Base-by-base conservation (phyloP, 306 rosid species). In the Medicago ruthenica region DNA sequence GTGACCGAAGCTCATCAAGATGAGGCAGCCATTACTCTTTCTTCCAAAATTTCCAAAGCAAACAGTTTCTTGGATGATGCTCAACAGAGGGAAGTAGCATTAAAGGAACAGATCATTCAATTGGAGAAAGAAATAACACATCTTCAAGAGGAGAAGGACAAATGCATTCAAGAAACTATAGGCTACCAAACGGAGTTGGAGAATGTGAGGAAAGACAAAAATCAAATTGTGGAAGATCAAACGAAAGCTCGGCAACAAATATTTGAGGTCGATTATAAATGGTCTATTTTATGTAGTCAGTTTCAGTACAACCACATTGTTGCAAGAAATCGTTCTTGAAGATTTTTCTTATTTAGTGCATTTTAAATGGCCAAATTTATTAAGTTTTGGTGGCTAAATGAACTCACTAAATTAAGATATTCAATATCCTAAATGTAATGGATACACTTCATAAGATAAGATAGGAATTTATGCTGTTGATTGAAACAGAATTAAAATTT, bases 151-250 rank as follows among this genome's bases (percentile, higher is more conserved):
- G 76, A 51, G 60, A 67, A 61, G 37, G 76, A 61, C 16, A 68
- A 74, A 20, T 69, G 63, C 34, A 24, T 44, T 70, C 75, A 18
- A 34, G 83, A 74, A 53, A 53, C 51, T 7, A n/a, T 6, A 42
- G 61, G 62, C 24, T 54, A 53, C 13, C 42, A 27, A 57, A 44
- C 21, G 36, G 80, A 78, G 40, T 7, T 61, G 51, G 70, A 65
- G 51, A 65, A 65, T 40, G 34, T 40, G 51, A 40, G 0, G 51
- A 65, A 65, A 65, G 53, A 65, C 31, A 65, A 40, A 16, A 18
- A 20, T 79, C 22, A 69, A 44, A 53, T 62, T 45, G 37, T 61
- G 77, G 77, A 82, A 74, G 80, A 74, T 74, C 64, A 61, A 20
- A 53, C 21, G 5, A 69, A 83, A 16, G 65, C 77, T 31, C 34